Evolutionary conservation across 2,329 filamentous ascomycete genomes (phyloP), one percentile per base, ranked within the genome.

Genomic region (Sarocladiaceae sp.): DNA sequence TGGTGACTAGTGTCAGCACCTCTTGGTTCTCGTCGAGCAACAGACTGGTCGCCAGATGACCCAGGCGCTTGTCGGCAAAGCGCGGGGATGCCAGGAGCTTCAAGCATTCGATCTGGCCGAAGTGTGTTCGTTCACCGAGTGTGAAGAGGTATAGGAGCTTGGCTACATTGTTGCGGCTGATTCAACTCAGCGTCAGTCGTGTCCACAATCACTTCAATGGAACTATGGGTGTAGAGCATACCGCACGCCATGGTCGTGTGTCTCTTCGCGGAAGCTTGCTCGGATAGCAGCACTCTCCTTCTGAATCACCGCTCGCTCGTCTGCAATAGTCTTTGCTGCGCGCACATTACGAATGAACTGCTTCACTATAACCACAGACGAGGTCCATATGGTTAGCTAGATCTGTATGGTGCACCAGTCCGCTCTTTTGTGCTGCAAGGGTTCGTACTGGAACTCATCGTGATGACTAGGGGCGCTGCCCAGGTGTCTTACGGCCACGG

Each of bases 271-370:
- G 70, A 99, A 99, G 74, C 93, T 97, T 61, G 94, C 91, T 72
- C 94, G 83, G 67, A 99, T 99, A 46, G 93, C 90, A 54, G 94
- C 94, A 73, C 94, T 99, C 76, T 99, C 94, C 73, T 99, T 99
- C 66, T 97, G 94, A 58, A 99, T 95, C 53, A 99, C 94, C 50
- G 94, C 93, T 67, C 94, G 86, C 77, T 99, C 94, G 73, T 99
- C 94, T 69, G 95, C 95, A 67, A 99, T 97, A 31, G 94, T 99
- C 78, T 99, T 99, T 55, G 94, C 91, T 56, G 94, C 93, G 69
- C 94, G 90, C 68, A 99, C 94, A 74, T 97, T 97, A 69, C 94
- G 92, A 73, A 99, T 99, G 75, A 99, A 99, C 76, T 97, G 94
- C 77, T 99, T 99, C 70, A 99, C 94, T 97, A 66, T 54, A 58